phyloP scores from a whole-genome alignment of 2,329 filamentous ascomycete species.

The Mycosphaerella sp. region DNA sequence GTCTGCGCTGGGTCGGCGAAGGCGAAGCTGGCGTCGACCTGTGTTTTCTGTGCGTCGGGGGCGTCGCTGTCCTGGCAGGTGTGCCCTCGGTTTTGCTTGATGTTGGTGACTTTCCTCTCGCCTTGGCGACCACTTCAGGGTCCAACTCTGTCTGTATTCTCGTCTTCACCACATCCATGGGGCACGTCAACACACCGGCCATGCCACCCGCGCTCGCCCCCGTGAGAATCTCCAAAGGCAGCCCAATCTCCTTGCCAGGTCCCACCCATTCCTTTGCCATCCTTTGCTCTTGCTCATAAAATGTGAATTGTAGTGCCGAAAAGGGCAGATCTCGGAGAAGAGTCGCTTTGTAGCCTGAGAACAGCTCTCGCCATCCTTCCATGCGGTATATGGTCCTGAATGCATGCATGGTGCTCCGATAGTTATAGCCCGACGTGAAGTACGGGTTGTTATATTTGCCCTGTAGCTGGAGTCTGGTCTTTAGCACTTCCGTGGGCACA shows the following conservation, averaged over 20 bases:
- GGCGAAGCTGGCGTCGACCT: slow-evolving; percentile 10
- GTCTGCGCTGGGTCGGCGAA: slow-evolving; percentile 22
- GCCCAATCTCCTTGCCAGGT: slow-evolving; percentile 69
- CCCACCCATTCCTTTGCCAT: slow-evolving; percentile 74
- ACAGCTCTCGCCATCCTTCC: slow-evolving; percentile 80
- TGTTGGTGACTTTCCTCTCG: slow-evolving; percentile 17
- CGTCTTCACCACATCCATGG: slow-evolving; percentile 95
- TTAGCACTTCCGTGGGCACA: slow-evolving; percentile 94
- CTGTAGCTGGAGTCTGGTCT: slow-evolving; percentile 93
- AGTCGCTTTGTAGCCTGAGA: slow-evolving; percentile 95
- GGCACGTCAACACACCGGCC: slow-evolving; percentile 90
- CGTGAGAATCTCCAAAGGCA: slow-evolving; percentile 78
- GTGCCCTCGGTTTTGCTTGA: neutral
- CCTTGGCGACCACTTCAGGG: slow-evolving; percentile 38
- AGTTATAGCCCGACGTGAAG: slow-evolving; percentile 94
- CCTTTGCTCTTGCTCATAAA: slow-evolving; percentile 89
- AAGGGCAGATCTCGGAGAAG: slow-evolving; percentile 92
- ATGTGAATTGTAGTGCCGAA: slow-evolving; percentile 93
- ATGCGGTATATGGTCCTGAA: slow-evolving; percentile 73
- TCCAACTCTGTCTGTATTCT: slow-evolving; percentile 88
- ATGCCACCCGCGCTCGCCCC: slow-evolving; percentile 85
- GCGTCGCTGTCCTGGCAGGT: slow-evolving; percentile 7
- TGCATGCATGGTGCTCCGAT: slow-evolving; percentile 77
- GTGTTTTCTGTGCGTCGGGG: slow-evolving; percentile 14
- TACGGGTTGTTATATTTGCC: slow-evolving; percentile 91